Conservation (phyloP, 345 rosid species). For the Sonneratia alba region DNA sequence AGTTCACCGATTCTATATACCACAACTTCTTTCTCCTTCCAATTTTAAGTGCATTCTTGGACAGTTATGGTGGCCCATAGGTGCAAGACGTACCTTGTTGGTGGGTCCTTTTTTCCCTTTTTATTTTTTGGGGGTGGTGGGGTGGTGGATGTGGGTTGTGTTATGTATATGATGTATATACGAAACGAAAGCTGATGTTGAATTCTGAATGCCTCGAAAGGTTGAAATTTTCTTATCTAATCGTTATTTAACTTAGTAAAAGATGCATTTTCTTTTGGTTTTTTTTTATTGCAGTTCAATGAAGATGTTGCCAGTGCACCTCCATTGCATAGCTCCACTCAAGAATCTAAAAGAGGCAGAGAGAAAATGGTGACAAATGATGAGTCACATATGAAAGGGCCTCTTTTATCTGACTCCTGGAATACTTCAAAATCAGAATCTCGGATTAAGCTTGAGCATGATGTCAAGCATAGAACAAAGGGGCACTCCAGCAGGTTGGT, state of each 20-base stretch:
- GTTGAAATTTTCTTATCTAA: background rate
- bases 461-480: constrained; percentile 27
- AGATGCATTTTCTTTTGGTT: too few relatives aligned
- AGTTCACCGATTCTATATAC: background rate
- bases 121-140: too few relatives aligned
- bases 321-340: constrained; percentile 46
- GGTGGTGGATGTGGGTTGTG: background rate
- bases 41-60: too few relatives aligned
- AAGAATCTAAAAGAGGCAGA: constrained; percentile 30
- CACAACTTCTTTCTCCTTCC: too few relatives aligned
- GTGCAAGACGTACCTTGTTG: too few relatives aligned
- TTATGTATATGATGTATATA: background rate
- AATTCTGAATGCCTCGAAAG: background rate
- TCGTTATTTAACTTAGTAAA: too few relatives aligned
- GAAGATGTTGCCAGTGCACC: constrained; percentile 85
- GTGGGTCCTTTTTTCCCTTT: too few relatives aligned
- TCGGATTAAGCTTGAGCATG: constrained; percentile 23
- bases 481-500: constrained; percentile 51
- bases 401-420: constrained; percentile 18
- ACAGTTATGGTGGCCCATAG: too few relatives aligned
- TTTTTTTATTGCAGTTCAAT: constrained; percentile 19
- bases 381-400: constrained; percentile 3
- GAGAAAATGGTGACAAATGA: constrained; percentile 19
- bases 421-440: constrained; percentile 23
- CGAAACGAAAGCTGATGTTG: background rate